These are phyloP conservation scores for Zelopaecilomyces penicillatus DNA, from an alignment of 2,329 filamentous ascomycete species.

Conservation along the genomic window DNA sequence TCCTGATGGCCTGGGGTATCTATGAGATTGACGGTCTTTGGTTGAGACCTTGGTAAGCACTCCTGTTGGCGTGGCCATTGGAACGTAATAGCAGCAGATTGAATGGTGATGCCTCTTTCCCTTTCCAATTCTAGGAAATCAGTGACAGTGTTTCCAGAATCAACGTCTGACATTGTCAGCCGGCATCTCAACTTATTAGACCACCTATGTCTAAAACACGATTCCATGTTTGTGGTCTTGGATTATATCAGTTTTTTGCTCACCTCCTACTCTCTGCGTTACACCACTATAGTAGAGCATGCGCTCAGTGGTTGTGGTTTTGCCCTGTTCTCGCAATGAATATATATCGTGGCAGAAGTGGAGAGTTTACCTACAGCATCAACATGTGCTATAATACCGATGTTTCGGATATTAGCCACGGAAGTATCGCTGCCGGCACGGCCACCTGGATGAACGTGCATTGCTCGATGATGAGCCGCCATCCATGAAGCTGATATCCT, in stretches of 20 bases:
- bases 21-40: slow-evolving; percentile 79
- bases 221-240: too few species aligned
- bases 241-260: slow-evolving; percentile 12
- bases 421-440: neutral
- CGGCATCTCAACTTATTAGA: neutral
- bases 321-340: slow-evolving; percentile 48
- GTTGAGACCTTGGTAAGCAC: slow-evolving; percentile 28
- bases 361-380: slow-evolving; percentile 56
- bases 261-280: slow-evolving; percentile 72
- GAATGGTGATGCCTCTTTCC: slow-evolving; percentile 90
- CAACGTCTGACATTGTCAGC: slow-evolving; percentile 56
- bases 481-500: neutral
- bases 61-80: slow-evolving; percentile 65
- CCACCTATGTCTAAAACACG: neutral
- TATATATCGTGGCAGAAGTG: neutral
- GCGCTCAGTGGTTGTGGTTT: slow-evolving; percentile 96
- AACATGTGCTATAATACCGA: slow-evolving; percentile 97
- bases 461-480: neutral
- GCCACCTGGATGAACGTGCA: neutral
- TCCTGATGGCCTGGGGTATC: slow-evolving; percentile 96
- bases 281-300: slow-evolving; percentile 97
- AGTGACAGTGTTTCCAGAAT: slow-evolving; percentile 92
- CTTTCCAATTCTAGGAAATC: slow-evolving; percentile 93
- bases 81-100: slow-evolving; percentile 93
- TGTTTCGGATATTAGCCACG: slow-evolving; percentile 66